Evolutionary conservation across 495 filamentous ascomycete genomes (phyloP).

Genomic region (Platismatia glauca): DNA sequence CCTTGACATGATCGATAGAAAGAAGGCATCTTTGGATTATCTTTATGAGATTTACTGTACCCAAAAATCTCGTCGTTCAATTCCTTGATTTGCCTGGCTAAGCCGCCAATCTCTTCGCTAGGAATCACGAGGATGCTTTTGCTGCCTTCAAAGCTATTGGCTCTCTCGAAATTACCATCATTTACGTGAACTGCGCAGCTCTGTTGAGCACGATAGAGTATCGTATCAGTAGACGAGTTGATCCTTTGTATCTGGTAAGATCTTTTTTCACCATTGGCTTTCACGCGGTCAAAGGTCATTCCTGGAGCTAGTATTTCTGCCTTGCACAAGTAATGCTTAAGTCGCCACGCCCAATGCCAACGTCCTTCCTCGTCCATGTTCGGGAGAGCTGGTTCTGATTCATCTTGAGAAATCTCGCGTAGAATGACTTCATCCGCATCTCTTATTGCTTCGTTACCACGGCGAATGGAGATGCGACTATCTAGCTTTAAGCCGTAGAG

Average conservation of each 20-base stretch:
- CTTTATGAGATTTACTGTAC: conserved; percentile 46
- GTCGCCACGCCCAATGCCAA: conserved; percentile 54
- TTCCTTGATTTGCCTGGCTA: conserved; percentile 51
- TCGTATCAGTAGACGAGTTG: conserved; percentile 22
- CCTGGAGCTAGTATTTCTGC: conserved; percentile 37
- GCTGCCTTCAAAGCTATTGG: conserved; percentile 18
- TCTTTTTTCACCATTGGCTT: conserved; percentile 40
- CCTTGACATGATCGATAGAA: conserved; percentile 40
- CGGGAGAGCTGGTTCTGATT: conserved; percentile 29
- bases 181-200: conserved; percentile 31
- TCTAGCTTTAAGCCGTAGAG: conserved; percentile 55
- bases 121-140: conserved; percentile 6
- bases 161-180: conserved; percentile 23
- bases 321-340: conserved; percentile 48
- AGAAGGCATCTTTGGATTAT: conserved; percentile 28
- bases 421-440: conserved; percentile 41
- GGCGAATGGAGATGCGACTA: conserved; percentile 37
- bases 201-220: conserved; percentile 34
- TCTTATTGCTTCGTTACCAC: conserved; percentile 30
- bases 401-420: conserved; percentile 40
- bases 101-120: conserved; percentile 49
- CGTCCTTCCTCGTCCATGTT: conserved; percentile 37
- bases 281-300: conserved; percentile 36
- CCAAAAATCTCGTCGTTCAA: conserved; percentile 49
- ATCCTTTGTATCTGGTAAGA: conserved; percentile 37